Percentiles rank a stretch among this genome's conserved stretches.
Evolutionary conservation across 2,329 filamentous ascomycete genomes (phyloP).

Genomic region (Paraconiothyrium sp.): DNA sequence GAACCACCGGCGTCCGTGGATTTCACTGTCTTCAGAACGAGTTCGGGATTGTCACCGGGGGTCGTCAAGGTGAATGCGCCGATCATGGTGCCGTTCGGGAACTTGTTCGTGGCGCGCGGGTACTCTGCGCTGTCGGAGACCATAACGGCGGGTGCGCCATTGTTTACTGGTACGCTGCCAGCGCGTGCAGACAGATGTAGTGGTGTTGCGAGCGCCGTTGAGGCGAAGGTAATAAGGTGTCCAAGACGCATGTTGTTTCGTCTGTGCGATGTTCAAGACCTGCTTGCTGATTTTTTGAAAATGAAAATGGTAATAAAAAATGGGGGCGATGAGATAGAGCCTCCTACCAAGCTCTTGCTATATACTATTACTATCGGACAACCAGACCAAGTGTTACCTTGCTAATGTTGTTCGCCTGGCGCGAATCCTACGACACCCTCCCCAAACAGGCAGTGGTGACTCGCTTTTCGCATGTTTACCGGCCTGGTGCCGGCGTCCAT

Average conservation of each 20-base stretch:
- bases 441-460: neutral
- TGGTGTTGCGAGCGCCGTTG: conserved; percentile 2
- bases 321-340: too few species aligned
- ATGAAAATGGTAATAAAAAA: too few species aligned
- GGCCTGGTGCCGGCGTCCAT: neutral
- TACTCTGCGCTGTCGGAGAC: neutral
- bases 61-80: conserved; percentile 4
- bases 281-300: neutral
- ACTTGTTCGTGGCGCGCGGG: conserved; percentile 1
- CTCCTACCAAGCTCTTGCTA: neutral
- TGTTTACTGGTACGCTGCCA: neutral
- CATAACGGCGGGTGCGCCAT: conserved; percentile 2
- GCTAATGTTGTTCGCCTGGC: too few species aligned
- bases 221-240: neutral
- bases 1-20: conserved; percentile 43
- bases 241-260: neutral
- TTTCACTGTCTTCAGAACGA: conserved; percentile 6
- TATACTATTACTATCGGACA: neutral
- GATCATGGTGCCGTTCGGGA: conserved; percentile 5
- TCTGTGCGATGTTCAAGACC: neutral
- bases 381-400: neutral
- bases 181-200: neutral
- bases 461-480: neutral
- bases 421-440: neutral
- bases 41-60: neutral